These are phyloP conservation scores for Glomus cerebriforme DNA, from an alignment of 192 early-diverging fungal genomes.

Conservation along the genomic window DNA sequence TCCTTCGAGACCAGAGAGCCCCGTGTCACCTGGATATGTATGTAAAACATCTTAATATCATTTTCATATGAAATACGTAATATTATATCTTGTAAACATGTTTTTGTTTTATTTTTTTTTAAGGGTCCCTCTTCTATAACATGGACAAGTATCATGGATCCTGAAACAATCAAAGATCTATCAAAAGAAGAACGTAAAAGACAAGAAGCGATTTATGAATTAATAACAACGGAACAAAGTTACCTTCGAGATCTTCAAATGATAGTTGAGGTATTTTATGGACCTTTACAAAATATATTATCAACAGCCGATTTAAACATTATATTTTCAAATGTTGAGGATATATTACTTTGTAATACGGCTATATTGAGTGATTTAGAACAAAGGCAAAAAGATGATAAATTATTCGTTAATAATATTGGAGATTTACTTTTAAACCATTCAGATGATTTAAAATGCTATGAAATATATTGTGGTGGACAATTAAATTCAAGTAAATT, in stretches of 20 bases:
- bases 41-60: background rate
- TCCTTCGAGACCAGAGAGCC: background rate
- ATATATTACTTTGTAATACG: constrained; percentile 66
- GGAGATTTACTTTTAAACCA: constrained; percentile 67
- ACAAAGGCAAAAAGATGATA: constrained; percentile 53
- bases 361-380: constrained; percentile 71
- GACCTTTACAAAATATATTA: constrained; percentile 57
- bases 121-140: background rate
- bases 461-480: constrained; percentile 68
- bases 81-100: too few species aligned
- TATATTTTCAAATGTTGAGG: constrained; percentile 87
- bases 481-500: constrained; percentile 63
- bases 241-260: constrained; percentile 77
- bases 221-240: constrained; percentile 74
- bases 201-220: constrained; percentile 81
- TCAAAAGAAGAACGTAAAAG: constrained; percentile 68
- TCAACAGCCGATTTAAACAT: constrained; percentile 57
- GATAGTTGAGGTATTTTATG: constrained; percentile 68
- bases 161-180: constrained; percentile 45
- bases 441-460: constrained; percentile 58
- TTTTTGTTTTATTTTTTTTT: background rate
- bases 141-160: constrained; percentile 35
- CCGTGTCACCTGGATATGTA: background rate
- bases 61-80: background rate
- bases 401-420: constrained; percentile 57